Conservation (phyloP, 352 stramenopile genomes). For the Pythium aphanidermatum region DNA sequence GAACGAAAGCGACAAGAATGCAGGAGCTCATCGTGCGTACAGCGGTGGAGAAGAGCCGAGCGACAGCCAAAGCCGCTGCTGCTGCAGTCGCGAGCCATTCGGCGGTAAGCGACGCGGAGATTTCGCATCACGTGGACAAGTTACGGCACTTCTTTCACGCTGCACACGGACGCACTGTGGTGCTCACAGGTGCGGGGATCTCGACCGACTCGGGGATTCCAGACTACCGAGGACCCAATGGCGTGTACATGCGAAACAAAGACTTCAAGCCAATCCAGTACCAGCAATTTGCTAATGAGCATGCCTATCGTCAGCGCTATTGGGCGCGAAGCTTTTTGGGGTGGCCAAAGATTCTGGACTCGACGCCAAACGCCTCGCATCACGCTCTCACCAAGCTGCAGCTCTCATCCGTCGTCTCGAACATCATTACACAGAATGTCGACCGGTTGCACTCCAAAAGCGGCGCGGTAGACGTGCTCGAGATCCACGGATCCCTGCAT, state of each 20-base stretch:
- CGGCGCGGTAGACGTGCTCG: conserved; percentile 84
- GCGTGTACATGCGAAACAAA: conserved; percentile 92
- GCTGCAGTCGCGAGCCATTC: conserved; percentile 10
- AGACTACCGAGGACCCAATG: conserved; percentile 94
- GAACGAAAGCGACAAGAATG: conserved; percentile 2
- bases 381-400: conserved; percentile 81
- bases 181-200: conserved; percentile 94
- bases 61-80: conserved; percentile 12
- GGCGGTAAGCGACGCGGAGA: conserved; percentile 4
- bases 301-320: conserved; percentile 87
- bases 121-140: conserved; percentile 25
- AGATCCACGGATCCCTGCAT: conserved; percentile 93
- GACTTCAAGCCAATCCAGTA: conserved; percentile 96
- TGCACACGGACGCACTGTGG: conserved; percentile 43
- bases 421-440: conserved; percentile 97
- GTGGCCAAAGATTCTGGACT: conserved; percentile 74
- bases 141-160: conserved; percentile 53
- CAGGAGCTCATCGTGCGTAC: conserved; percentile 23
- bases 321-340: conserved; percentile 91
- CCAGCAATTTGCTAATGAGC: conserved; percentile 70
- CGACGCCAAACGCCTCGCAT: conserved; percentile 89
- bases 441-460: conserved; percentile 92
- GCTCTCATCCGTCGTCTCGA: conserved; percentile 27
- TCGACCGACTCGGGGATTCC: conserved; percentile 96
- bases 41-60: conserved; percentile 18